These are phyloP conservation scores for Phytopythium aichiense DNA, from an alignment of 352 stramenopile species.

Conservation along the genomic window DNA sequence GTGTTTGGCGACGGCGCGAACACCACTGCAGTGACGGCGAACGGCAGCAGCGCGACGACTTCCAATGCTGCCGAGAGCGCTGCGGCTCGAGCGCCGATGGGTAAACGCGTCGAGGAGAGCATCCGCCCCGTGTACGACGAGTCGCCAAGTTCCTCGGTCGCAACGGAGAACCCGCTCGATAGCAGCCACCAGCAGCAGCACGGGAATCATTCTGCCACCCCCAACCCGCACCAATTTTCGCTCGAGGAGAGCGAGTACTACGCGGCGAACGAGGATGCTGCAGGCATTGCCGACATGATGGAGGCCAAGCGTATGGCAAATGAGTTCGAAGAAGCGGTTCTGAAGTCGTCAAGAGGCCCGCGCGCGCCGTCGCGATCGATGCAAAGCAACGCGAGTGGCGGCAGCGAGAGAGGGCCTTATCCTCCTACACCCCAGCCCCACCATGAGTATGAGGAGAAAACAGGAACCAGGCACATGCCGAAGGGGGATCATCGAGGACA, in stretches of 20 bases:
- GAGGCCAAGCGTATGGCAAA: slow-evolving; percentile 63
- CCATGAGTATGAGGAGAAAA: neutral
- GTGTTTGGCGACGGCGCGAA: slow-evolving; percentile 17
- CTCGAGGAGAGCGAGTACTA: slow-evolving; percentile 62
- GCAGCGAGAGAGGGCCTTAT: slow-evolving; percentile 14
- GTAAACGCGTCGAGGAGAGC: slow-evolving; percentile 11
- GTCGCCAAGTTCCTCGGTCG: slow-evolving; percentile 4
- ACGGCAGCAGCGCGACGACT: slow-evolving; percentile 7
- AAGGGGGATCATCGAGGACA: neutral
- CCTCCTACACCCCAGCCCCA: neutral
- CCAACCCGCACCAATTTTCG: slow-evolving; percentile 25
- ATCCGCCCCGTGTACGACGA: slow-evolving; percentile 43
- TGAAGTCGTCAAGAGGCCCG: slow-evolving; percentile 13
- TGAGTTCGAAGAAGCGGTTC: slow-evolving; percentile 48
- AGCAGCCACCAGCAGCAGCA: neutral
- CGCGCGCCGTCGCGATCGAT: slow-evolving; percentile 6
- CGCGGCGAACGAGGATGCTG: slow-evolving; percentile 39
- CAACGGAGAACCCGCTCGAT: slow-evolving; percentile 14
- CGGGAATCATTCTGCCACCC: neutral
- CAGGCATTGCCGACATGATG: slow-evolving; percentile 48
- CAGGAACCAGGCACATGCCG: neutral
- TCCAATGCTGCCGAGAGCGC: slow-evolving; percentile 9
- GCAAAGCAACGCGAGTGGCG: slow-evolving; percentile 12
- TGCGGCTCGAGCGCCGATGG: neutral
- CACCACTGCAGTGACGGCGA: slow-evolving; percentile 8